A percentile compares a stretch with the other conserved stretches of the same genome.
These are phyloP conservation scores for Ceratobasidium sp. DNA, from an alignment of 1,284 basidiomycete species.

Conservation along the genomic window DNA sequence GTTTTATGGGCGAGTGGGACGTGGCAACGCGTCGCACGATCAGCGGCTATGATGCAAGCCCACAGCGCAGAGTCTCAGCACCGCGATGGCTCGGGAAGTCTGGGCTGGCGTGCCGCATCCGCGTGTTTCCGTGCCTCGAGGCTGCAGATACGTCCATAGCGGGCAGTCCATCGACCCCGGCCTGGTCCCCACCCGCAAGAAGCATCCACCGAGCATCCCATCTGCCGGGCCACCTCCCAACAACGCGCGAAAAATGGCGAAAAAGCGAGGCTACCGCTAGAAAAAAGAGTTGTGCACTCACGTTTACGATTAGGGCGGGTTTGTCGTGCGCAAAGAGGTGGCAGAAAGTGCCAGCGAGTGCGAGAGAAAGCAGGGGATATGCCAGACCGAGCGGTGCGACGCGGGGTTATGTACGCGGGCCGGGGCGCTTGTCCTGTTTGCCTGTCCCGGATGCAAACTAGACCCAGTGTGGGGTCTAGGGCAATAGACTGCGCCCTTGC, in stretches of 20 bases:
- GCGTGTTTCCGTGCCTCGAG: constrained; percentile 21
- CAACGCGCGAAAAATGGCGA: background rate
- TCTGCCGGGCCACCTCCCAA: background rate
- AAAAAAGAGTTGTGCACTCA: background rate
- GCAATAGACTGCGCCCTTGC: background rate
- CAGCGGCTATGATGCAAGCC: background rate
- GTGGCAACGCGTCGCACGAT: too few relatives aligned
- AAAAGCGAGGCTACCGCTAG: constrained; percentile 5
- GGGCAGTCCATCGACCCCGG: background rate
- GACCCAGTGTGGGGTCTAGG: background rate
- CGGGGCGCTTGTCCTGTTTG: background rate
- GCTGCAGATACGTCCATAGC: constrained; percentile 1
- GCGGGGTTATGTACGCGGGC: constrained; percentile 3
- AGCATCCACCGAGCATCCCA: background rate
- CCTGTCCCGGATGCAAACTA: background rate
- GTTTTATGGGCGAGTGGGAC: background rate
- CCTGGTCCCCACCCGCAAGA: background rate
- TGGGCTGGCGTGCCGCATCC: background rate
- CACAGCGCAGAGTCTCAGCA: too few relatives aligned
- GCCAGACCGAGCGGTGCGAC: background rate
- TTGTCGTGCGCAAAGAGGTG: background rate
- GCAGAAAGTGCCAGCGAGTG: too few relatives aligned
- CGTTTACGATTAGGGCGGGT: background rate
- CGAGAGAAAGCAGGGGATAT: background rate
- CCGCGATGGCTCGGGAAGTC: background rate